phyloP scores from a whole-genome alignment of 2,329 filamentous ascomycete genomes.

The Fusarium piperis region DNA sequence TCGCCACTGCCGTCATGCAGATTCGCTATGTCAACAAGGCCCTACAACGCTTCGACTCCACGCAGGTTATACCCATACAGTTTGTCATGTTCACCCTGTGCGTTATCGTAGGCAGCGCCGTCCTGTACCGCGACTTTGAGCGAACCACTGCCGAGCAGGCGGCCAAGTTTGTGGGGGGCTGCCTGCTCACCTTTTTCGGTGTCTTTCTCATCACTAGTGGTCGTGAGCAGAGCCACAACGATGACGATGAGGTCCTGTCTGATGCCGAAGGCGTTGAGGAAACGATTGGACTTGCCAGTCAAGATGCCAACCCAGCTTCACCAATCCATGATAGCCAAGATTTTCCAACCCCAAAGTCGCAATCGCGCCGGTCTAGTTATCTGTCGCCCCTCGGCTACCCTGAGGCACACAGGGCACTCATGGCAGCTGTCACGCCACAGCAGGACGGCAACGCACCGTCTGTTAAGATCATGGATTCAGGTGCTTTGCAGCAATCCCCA shows the following conservation, averaged over 20 bases:
- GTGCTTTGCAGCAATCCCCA: slow-evolving; percentile 46
- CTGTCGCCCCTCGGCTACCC: slow-evolving; percentile 58
- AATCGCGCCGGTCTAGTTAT: slow-evolving; percentile 60
- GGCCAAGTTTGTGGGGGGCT: slow-evolving; percentile 88
- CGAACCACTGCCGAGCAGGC: slow-evolving; percentile 78
- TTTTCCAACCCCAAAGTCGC: slow-evolving; percentile 37
- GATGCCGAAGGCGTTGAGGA: slow-evolving; percentile 70
- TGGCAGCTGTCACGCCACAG: slow-evolving; percentile 43
- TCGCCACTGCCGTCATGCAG: slow-evolving; percentile 91
- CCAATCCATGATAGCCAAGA: slow-evolving; percentile 32
- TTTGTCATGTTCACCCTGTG: slow-evolving; percentile 97
- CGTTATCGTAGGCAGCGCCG: slow-evolving; percentile 91
- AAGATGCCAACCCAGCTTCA: slow-evolving; percentile 48
- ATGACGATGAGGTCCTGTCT: slow-evolving; percentile 58
- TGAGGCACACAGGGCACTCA: slow-evolving; percentile 48
- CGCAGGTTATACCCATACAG: slow-evolving; percentile 96
- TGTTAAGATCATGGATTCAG: slow-evolving; percentile 45
- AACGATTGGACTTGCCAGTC: slow-evolving; percentile 67
- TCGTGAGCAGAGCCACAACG: slow-evolving; percentile 67
- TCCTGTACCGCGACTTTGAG: slow-evolving; percentile 95
- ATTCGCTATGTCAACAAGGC: slow-evolving; percentile 93
- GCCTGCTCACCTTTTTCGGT: slow-evolving; percentile 90
- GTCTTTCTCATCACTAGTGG: slow-evolving; percentile 98
- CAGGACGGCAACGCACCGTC: slow-evolving; percentile 50
- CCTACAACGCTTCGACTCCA: slow-evolving; percentile 93